A percentile compares a stretch with the other conserved stretches of the same genome.
phyloP scores from a whole-genome alignment of 192 early-diverging fungal species.

The Coemansia sp. region DNA sequence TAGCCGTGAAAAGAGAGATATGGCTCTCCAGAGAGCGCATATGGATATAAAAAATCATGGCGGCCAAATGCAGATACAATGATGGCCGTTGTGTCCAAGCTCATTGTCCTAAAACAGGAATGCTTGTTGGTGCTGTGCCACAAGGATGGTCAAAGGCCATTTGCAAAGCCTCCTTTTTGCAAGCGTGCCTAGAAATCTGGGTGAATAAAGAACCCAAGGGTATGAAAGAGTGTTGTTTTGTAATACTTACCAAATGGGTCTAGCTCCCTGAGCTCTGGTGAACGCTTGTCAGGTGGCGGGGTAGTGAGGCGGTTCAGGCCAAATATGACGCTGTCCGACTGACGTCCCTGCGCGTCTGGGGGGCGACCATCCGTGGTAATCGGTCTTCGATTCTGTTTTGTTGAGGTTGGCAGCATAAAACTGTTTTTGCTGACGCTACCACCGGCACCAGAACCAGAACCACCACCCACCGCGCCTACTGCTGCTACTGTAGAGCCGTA shows the following conservation, averaged over 20 bases:
- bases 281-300: conserved; percentile 24
- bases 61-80: conserved; percentile 2
- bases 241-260: conserved; percentile 53
- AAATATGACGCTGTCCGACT: conserved; percentile 15
- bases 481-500: neutral
- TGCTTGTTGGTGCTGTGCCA: neutral
- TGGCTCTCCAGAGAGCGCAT: neutral
- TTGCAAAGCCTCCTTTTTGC: neutral
- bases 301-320: conserved; percentile 31
- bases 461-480: too few species aligned
- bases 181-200: neutral
- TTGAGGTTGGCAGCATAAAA: neutral
- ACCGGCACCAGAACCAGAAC: neutral
- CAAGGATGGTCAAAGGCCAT: neutral
- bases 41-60: neutral
- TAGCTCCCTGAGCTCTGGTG: conserved; percentile 24
- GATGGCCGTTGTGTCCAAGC: neutral
- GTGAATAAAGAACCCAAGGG: neutral
- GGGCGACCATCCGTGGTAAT: neutral
- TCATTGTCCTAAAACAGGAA: neutral
- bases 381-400: conserved; percentile 7
- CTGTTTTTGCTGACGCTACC: neutral
- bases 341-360: neutral
- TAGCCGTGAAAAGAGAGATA: neutral
- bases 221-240: neutral